Evolutionary conservation across 1,284 basidiomycete species (phyloP).

Genomic region (Ganoderma sp.): DNA sequence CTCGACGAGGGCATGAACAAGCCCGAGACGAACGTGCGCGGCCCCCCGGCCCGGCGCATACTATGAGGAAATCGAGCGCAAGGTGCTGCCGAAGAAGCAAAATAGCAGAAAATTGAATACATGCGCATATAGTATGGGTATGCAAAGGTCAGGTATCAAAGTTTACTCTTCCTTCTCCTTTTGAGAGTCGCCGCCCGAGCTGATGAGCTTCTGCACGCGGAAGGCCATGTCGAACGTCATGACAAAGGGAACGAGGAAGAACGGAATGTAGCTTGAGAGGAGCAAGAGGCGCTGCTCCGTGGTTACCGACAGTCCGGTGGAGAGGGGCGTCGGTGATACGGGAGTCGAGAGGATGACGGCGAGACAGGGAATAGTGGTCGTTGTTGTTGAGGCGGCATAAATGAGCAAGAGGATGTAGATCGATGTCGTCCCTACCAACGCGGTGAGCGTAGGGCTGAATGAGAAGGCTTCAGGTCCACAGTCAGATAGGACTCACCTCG

Average conservation of each 20-base stretch:
- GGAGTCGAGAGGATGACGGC: constrained; percentile 59
- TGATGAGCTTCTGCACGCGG: constrained; percentile 46
- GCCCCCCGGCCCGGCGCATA: no score
- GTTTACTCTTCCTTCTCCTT: constrained; percentile 25
- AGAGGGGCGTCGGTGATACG: constrained; percentile 23
- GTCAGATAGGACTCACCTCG: constrained; percentile 50
- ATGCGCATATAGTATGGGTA: neutral
- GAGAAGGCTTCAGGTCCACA: no score
- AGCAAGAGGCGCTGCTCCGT: constrained; percentile 55
- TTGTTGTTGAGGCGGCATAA: constrained; percentile 80
- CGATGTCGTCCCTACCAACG: constrained; percentile 28
- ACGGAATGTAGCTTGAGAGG: constrained; percentile 78
- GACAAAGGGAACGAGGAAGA: constrained; percentile 70
- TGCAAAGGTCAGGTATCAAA: neutral
- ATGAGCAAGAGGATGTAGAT: constrained; percentile 63
- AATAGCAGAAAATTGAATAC: neutral
- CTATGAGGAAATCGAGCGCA: no score
- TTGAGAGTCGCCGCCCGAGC: constrained; percentile 16
- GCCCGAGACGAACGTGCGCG: no score
- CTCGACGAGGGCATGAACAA: no score
- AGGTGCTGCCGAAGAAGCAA: no score
- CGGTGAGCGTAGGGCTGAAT: neutral
- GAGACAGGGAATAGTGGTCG: constrained; percentile 78
- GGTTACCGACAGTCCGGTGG: constrained; percentile 47
- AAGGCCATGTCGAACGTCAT: constrained; percentile 77